Conservation (phyloP, 2,329 filamentous ascomycete species). For the Neonectria magnoliae region DNA sequence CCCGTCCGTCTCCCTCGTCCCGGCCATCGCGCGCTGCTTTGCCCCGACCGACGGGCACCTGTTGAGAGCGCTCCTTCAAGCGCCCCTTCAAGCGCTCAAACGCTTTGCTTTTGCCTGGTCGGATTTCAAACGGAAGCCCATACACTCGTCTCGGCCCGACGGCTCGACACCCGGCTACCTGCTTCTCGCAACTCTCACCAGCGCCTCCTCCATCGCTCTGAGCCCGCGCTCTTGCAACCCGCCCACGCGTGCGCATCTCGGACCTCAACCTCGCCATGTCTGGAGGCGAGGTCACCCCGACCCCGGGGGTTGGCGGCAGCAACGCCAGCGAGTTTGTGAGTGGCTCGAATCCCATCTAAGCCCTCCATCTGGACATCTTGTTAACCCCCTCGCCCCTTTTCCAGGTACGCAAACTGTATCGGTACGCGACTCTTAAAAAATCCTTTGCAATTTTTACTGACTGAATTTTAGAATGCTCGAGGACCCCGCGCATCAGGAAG, state of each 20-base stretch:
- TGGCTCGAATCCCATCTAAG: conserved; percentile 41
- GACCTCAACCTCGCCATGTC: conserved; percentile 43
- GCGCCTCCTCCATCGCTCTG: conserved; percentile 9
- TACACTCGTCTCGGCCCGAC: conserved; percentile 32
- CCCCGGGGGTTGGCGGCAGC: conserved; percentile 63
- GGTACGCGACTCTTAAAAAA: conserved; percentile 65
- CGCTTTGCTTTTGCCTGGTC: not conserved
- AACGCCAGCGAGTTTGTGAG: conserved; percentile 97
- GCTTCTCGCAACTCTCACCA: conserved; percentile 22
- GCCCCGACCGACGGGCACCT: not conserved
- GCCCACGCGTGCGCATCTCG: conserved; percentile 9
- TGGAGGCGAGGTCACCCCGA: conserved; percentile 45
- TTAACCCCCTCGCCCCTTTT: conserved; percentile 41
- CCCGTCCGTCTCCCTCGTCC: conserved; percentile 12
- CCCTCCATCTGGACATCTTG: conserved; percentile 23
- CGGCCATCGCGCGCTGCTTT: conserved; percentile 20
- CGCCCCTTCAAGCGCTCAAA: too few species aligned
- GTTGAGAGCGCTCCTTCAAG: not conserved
- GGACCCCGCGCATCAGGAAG: conserved; percentile 89
- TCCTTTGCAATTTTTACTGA: conserved; percentile 21
- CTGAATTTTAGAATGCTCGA: conserved; percentile 76
- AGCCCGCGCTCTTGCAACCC: conserved; percentile 9
- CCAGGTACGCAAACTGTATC: conserved; percentile 97
- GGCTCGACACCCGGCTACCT: conserved; percentile 27
- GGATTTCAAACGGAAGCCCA: conserved; percentile 17